These are phyloP conservation scores for Rhododendron kiyosumense DNA, from an alignment of 148 eudicot species.

Conservation along the genomic window DNA sequence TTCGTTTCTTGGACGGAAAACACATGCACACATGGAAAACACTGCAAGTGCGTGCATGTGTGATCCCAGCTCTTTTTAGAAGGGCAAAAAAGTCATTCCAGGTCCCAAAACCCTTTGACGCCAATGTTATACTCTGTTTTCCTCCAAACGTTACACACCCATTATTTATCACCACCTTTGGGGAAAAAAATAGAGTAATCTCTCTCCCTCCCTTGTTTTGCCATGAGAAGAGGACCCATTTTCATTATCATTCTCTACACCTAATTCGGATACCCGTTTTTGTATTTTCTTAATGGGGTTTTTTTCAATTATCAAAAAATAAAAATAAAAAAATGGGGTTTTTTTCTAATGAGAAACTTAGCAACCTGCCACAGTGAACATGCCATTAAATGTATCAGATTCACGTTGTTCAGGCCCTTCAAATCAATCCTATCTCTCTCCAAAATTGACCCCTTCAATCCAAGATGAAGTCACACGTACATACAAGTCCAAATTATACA, in stretches of 20 bases:
- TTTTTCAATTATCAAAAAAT: constrained; percentile 21
- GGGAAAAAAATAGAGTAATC: neutral
- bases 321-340: too few species aligned
- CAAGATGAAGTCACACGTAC: constrained; percentile 44
- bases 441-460: constrained; percentile 39
- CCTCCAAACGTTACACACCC: too few species aligned
- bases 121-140: too few species aligned
- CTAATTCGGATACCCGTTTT: neutral
- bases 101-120: too few species aligned
- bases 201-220: neutral
- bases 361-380: constrained; percentile 75
- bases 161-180: too few species aligned
- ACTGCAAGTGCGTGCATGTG: too few species aligned
- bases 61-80: too few species aligned
- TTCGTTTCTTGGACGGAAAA: too few species aligned
- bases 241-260: neutral
- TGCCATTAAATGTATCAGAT: constrained; percentile 77
- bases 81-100: too few species aligned
- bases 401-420: constrained; percentile 63
- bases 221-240: neutral
- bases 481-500: too few species aligned
- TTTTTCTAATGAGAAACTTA: constrained; percentile 43
- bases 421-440: constrained; percentile 32
- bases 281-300: neutral
- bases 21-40: too few species aligned